Conservation (phyloP, 768 basidiomycete genomes). For the Aureoboletus auriporus region DNA sequence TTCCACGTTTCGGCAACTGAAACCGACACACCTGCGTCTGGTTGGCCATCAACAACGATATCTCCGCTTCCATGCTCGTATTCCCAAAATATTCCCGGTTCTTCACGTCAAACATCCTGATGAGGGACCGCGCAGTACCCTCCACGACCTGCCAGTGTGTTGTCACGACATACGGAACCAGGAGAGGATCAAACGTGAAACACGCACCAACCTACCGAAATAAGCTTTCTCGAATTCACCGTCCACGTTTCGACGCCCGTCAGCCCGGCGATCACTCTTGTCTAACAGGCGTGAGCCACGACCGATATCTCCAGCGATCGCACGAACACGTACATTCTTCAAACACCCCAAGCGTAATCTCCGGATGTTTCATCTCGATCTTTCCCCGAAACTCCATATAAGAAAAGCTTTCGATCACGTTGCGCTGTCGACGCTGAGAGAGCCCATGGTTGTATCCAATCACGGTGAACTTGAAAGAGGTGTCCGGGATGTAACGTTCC, state of each 20-base stretch:
- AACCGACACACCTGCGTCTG: slow-evolving; percentile 72
- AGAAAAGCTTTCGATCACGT: slow-evolving; percentile 72
- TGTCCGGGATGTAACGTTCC: slow-evolving; percentile 55
- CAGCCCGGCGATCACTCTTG: slow-evolving; percentile 43
- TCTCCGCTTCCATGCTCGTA: slow-evolving; percentile 96
- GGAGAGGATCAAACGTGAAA: slow-evolving; percentile 2
- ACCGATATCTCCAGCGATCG: neutral
- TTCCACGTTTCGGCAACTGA: neutral
- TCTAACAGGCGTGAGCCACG: slow-evolving; percentile 32
- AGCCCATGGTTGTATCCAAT: slow-evolving; percentile 74
- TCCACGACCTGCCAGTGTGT: slow-evolving; percentile 43
- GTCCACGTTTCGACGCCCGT: slow-evolving; percentile 54
- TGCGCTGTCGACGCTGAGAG: slow-evolving; percentile 57
- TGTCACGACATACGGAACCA: neutral
- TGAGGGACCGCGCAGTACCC: slow-evolving; percentile 64
- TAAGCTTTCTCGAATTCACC: slow-evolving; percentile 69
- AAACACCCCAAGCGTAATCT: slow-evolving; percentile 67
- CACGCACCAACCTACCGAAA: slow-evolving; percentile 85
- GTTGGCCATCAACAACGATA: slow-evolving; percentile 94
- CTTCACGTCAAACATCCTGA: slow-evolving; percentile 80
- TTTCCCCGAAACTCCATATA: slow-evolving; percentile 83
- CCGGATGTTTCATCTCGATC: slow-evolving; percentile 78
- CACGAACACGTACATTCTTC: slow-evolving; percentile 73
- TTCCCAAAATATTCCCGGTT: slow-evolving; percentile 90
- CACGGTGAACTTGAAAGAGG: slow-evolving; percentile 79